Base-by-base conservation (phyloP, 2,329 filamentous ascomycete species). In the Fusarium torreyae region DNA sequence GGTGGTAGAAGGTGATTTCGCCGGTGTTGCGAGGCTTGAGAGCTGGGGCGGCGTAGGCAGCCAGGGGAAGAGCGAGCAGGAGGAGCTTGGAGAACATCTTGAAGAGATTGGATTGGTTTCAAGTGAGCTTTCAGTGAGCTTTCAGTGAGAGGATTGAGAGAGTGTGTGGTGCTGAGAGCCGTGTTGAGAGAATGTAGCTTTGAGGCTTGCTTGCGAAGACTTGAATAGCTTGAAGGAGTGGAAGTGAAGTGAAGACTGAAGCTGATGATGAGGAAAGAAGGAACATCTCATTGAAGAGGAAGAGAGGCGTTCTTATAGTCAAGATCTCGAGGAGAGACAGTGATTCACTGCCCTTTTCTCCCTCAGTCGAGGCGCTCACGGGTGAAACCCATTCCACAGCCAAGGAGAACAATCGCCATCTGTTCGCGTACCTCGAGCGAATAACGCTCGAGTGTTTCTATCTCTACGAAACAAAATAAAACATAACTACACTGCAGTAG, bases 1-100 rank as follows among this genome's bases (percentile, higher is more conserved):
- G 87, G 18, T 82, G 80, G 77, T 92, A 94, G 80, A 89, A 94
- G 39, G 72, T 76, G 51, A 73, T 55, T 6, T 63, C 46, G 39
- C 72, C 73, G 4, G 42, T n/a, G 22, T 15, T 31, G 48, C 49
- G 62, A n/a, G 58, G 45, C 20, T 55, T 46, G 49, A 64, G 24
- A 24, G 51, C 39, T 7, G 72, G 70, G 3, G 67, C 58, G 31
- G 73, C 68, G 56, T 61, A 20, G 54, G 59, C 49, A 36, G 69
- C 28, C n/a, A 56, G 45, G 49, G 73, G 61, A 33, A 74, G 69
- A 28, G 66, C 65, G 31, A 73, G 52, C 28, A 76, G 46, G 48
- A 69, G 54, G 57, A 68, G 55, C 57, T 68, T 57, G 58, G 61
- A 50, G 46, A 71, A 36, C 74, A 76, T 77, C 7, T 38, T 75